phyloP scores from a whole-genome alignment of 805 yeast genomes.

The Barnettozyma sp. region DNA sequence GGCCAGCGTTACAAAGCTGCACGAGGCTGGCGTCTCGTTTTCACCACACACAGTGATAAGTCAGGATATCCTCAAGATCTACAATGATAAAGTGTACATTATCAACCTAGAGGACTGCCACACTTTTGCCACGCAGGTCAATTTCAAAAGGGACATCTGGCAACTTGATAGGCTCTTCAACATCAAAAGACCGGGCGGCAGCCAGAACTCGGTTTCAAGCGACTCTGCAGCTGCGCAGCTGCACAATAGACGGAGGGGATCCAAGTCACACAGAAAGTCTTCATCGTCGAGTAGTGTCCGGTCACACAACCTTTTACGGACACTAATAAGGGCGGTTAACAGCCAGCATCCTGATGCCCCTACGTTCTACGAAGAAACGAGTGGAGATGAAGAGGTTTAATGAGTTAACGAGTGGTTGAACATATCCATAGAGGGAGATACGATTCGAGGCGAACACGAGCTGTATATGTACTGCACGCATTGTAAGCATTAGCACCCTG shows the following conservation, averaged over 20 bases:
- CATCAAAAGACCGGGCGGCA: slow-evolving; percentile 2
- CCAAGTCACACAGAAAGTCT: background rate
- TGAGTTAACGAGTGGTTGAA: too few species aligned
- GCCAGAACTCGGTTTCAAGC: too few species aligned
- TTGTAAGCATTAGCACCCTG: too few species aligned
- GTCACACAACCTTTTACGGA: background rate
- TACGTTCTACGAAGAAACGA: slow-evolving; percentile 1
- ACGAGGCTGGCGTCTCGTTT: slow-evolving; percentile 18
- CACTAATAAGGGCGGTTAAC: background rate
- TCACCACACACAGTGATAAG: slow-evolving; percentile 14
- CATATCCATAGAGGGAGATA: too few species aligned
- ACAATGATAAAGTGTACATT: slow-evolving; percentile 16
- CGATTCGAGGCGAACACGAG: too few species aligned
- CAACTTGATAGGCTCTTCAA: slow-evolving; percentile 14
- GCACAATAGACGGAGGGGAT: background rate
- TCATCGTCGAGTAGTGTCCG: slow-evolving; percentile 1
- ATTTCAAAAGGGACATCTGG: slow-evolving; percentile 14
- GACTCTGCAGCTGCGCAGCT: too few species aligned
- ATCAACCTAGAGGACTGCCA: slow-evolving; percentile 23
- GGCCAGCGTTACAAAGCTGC: slow-evolving; percentile 16
- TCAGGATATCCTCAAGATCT: slow-evolving; percentile 16
- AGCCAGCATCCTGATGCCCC: background rate
- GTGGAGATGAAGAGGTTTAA: slow-evolving; percentile 1
- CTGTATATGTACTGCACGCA: too few species aligned
- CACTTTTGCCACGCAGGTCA: background rate